phyloP scores from a whole-genome alignment of 1,139 yeast genomes.

The Debaryomyces udenii region DNA sequence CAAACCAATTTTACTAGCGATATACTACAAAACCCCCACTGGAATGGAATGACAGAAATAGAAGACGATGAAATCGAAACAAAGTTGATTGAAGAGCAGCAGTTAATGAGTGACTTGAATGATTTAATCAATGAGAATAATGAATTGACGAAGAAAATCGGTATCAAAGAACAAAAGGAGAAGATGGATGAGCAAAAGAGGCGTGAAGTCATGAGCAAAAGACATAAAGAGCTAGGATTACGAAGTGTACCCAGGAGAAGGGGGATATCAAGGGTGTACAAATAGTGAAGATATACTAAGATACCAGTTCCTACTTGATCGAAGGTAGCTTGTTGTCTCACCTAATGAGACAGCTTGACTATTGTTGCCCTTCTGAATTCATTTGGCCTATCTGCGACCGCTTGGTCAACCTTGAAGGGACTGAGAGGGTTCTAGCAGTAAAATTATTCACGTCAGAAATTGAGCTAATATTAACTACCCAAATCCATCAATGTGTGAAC shows the following conservation, averaged over 20 bases:
- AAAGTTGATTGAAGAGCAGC: conserved; percentile 26
- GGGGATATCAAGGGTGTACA: conserved; percentile 11
- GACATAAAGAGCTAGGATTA: conserved; percentile 32
- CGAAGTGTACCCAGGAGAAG: conserved; percentile 7
- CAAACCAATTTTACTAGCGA: conserved; percentile 49
- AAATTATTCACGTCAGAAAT: no score
- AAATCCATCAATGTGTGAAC: no score
- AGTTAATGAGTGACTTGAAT: conserved; percentile 28
- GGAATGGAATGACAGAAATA: conserved; percentile 31
- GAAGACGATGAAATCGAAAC: conserved; percentile 23
- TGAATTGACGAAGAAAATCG: conserved; percentile 29
- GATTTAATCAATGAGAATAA: conserved; percentile 32
- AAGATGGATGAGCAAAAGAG: conserved; percentile 17
- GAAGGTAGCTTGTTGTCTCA: no score
- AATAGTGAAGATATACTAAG: neutral
- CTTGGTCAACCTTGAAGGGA: no score
- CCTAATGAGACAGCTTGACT: no score
- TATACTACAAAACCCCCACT: conserved; percentile 33
- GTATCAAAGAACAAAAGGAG: conserved; percentile 26
- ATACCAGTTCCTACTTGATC: no score
- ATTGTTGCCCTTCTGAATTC: no score
- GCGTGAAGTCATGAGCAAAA: conserved; percentile 21
- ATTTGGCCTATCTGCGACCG: no score
- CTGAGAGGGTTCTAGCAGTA: no score
- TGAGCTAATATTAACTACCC: no score